phyloP scores from a whole-genome alignment of 177 flowering plant species.

The Tripterygium wilfordii region DNA sequence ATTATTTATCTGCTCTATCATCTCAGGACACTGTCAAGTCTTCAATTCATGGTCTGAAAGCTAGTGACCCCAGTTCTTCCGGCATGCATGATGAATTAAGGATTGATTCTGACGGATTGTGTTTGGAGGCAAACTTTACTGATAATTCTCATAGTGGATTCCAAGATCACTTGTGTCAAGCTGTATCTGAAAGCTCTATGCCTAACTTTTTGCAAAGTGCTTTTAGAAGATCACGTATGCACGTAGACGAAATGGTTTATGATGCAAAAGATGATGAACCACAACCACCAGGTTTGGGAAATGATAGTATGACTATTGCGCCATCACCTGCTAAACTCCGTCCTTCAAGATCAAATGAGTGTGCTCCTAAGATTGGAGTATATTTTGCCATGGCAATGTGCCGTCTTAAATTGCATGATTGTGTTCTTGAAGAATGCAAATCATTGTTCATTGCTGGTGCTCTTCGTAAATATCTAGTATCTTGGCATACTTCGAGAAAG shows the following conservation, averaged over 20 bases:
- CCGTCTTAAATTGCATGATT: constrained; percentile 69
- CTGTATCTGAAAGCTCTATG: constrained; percentile 8
- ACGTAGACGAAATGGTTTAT: constrained; percentile 19
- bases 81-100: constrained; percentile 9
- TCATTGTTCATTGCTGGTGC: constrained; percentile 23
- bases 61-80: constrained; percentile 5
- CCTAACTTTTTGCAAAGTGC: constrained; percentile 23
- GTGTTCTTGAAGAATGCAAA: constrained; percentile 55
- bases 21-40: constrained; percentile 28
- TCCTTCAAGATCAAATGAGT: constrained; percentile 28
- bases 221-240: constrained; percentile 38
- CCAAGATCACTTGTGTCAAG: constrained; percentile 2
- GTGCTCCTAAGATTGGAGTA: constrained; percentile 29
- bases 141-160: constrained; percentile 17
- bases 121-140: constrained; percentile 9
- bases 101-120: constrained; percentile 3
- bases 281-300: constrained; percentile 59
- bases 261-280: constrained; percentile 33
- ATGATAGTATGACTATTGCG: constrained; percentile 9
- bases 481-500: constrained; percentile 28
- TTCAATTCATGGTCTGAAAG: constrained; percentile 1
- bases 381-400: constrained; percentile 57
- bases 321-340: constrained; percentile 24
- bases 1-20: neutral
- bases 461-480: constrained; percentile 25